Percentiles rank a stretch among this genome's conserved stretches.
phyloP scores from a whole-genome alignment of 176 grass and related monocot species.

The Ampelocalamus luodianensis region DNA sequence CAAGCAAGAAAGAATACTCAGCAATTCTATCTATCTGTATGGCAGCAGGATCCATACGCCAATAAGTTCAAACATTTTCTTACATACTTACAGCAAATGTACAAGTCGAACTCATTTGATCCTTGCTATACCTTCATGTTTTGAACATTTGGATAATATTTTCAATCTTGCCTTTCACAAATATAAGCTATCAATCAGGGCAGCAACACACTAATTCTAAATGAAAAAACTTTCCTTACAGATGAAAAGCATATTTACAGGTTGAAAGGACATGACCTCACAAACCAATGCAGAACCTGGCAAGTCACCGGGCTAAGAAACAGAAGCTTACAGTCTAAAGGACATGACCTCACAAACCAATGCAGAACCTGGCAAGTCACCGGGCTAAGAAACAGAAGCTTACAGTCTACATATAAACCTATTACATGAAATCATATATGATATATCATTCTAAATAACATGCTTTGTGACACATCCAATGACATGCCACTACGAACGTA shows the following conservation, averaged over 20 bases:
- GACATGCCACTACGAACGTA: not conserved
- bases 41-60: not conserved
- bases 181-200: constrained; percentile 1
- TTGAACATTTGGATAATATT: constrained; percentile 1
- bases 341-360: not conserved
- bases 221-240: not conserved
- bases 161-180: not conserved
- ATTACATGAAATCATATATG: constrained; percentile 15
- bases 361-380: constrained; percentile 22
- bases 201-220: constrained; percentile 9
- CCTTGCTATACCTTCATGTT: not conserved
- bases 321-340: not conserved
- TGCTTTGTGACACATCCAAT: constrained; percentile 5
- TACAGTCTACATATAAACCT: constrained; percentile 4
- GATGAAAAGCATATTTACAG: not conserved
- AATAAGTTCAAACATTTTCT: not conserved
- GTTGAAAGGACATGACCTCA: not conserved
- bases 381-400: not conserved
- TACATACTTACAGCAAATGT: not conserved
- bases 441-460: constrained; percentile 34
- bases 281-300: constrained; percentile 9
- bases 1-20: not conserved
- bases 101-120: not conserved
- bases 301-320: constrained; percentile 7
- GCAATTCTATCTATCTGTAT: constrained; percentile 8